Percentiles rank a stretch among this genome's conserved stretches.
These are phyloP conservation scores for Sungouiozyma ichnusensis DNA, from an alignment of 805 yeast species.

Conservation along the genomic window DNA sequence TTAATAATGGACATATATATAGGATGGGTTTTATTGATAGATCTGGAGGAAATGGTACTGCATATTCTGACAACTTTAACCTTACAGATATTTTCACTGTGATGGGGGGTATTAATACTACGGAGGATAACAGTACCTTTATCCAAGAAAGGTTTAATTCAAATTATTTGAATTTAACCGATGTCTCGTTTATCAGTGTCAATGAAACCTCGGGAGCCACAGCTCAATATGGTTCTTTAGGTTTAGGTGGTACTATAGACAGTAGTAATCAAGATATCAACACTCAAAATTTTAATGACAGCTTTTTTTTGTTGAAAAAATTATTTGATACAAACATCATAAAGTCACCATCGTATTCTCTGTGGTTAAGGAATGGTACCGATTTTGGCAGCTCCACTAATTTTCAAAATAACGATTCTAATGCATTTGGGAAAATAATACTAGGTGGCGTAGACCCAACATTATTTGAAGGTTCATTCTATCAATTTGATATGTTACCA, in stretches of 20 bases:
- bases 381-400: conserved; percentile 11
- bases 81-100: conserved; percentile 7
- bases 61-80: conserved; percentile 15
- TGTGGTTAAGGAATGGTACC: conserved; percentile 26
- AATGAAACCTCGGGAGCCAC: conserved; percentile 29
- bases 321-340: conserved; percentile 27
- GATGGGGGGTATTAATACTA: neutral
- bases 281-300: conserved; percentile 11
- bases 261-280: conserved; percentile 10
- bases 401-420: neutral
- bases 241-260: conserved; percentile 30
- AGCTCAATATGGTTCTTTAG: conserved; percentile 35
- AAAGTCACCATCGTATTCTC: conserved; percentile 35
- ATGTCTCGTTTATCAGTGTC: conserved; percentile 30
- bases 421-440: conserved; percentile 30
- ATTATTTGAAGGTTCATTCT: conserved; percentile 37
- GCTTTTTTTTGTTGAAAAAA: conserved; percentile 27
- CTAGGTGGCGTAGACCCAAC: conserved; percentile 50
- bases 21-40: conserved; percentile 19
- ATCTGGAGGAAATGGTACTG: conserved; percentile 16
- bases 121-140: neutral
- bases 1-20: conserved; percentile 6
- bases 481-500: conserved; percentile 41
- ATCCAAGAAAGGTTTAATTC: neutral
- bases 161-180: neutral